Conservation (phyloP, 257 asterid genomes). For the Solanum sitiens region DNA sequence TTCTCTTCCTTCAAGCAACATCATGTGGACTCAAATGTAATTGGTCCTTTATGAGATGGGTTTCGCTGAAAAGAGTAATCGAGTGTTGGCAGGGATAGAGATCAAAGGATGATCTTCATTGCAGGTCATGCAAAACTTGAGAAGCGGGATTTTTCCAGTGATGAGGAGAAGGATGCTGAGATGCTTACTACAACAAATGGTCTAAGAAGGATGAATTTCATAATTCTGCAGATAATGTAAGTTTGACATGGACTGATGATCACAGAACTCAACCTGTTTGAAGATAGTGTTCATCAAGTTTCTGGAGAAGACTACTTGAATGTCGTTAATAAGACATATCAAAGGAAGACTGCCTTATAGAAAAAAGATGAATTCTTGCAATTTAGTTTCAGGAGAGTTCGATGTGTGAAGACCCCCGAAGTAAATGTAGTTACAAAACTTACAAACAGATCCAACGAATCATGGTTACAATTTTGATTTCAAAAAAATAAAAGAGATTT, state of each 20-base stretch:
- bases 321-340: neutral
- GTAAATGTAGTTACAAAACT: neutral
- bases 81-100: constrained; percentile 39
- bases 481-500: neutral
- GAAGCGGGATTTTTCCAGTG: constrained; percentile 35
- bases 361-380: neutral
- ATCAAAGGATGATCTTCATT: constrained; percentile 57
- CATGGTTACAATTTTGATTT: neutral
- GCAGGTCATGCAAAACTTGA: constrained; percentile 70
- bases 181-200: constrained; percentile 49
- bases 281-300: neutral
- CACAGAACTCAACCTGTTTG: neutral
- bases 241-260: constrained; percentile 28
- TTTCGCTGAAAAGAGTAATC: constrained; percentile 31
- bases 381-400: neutral
- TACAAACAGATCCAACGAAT: neutral
- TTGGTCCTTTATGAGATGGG: constrained; percentile 42
- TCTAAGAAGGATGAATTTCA: constrained; percentile 68
- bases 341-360: neutral
- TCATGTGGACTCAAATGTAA: constrained; percentile 47
- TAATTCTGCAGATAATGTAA: constrained; percentile 24
- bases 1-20: constrained; percentile 80
- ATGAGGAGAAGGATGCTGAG: constrained; percentile 51
- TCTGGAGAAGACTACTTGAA: neutral
- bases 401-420: neutral